These are phyloP conservation scores for Monilinia vaccinii-corymbosi DNA, from an alignment of 2,329 filamentous ascomycete species.

Conservation along the genomic window DNA sequence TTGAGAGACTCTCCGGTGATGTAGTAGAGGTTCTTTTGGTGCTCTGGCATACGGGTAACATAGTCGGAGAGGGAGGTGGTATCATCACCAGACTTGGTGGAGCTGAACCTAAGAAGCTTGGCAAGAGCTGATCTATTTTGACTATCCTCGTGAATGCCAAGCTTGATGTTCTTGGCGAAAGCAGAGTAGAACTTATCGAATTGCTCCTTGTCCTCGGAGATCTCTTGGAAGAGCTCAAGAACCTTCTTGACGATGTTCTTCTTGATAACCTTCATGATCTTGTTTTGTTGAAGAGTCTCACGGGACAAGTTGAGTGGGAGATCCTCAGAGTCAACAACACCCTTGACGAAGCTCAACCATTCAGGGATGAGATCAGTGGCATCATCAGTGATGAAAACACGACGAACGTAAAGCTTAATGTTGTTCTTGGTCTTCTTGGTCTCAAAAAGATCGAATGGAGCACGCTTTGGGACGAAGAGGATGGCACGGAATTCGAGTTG, in stretches of 20 bases:
- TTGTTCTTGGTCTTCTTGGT: slow-evolving; percentile 99
- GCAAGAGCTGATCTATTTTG: slow-evolving; percentile 90
- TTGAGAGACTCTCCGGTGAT: slow-evolving; percentile 99
- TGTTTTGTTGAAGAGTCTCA: slow-evolving; percentile 99
- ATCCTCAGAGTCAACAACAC: slow-evolving; percentile 99
- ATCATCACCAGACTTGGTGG: slow-evolving; percentile 97
- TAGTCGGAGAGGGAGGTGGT: slow-evolving; percentile 92
- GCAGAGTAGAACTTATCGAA: slow-evolving; percentile 99
- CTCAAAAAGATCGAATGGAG: slow-evolving; percentile 99
- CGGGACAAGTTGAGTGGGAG: slow-evolving; percentile 98
- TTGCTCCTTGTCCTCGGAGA: slow-evolving; percentile 98
- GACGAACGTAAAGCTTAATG: slow-evolving; percentile 99
- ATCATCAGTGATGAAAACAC: slow-evolving; percentile 99
- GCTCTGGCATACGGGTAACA: slow-evolving; percentile 97
- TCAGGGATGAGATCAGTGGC: slow-evolving; percentile 98
- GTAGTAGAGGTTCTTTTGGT: slow-evolving; percentile 99
- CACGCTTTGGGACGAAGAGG: slow-evolving; percentile 98
- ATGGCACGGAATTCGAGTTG: slow-evolving; percentile 99
- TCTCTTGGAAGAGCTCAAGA: slow-evolving; percentile 98
- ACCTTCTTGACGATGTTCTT: slow-evolving; percentile 99
- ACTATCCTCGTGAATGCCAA: slow-evolving; percentile 98
- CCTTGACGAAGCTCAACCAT: slow-evolving; percentile 99
- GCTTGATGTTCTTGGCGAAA: slow-evolving; percentile 99
- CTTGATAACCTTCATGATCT: slow-evolving; percentile 99
- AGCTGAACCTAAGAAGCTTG: slow-evolving; percentile 98